These are phyloP conservation scores for Piromyces finnis DNA, from an alignment of 192 early-diverging fungal species.

Conservation along the genomic window DNA sequence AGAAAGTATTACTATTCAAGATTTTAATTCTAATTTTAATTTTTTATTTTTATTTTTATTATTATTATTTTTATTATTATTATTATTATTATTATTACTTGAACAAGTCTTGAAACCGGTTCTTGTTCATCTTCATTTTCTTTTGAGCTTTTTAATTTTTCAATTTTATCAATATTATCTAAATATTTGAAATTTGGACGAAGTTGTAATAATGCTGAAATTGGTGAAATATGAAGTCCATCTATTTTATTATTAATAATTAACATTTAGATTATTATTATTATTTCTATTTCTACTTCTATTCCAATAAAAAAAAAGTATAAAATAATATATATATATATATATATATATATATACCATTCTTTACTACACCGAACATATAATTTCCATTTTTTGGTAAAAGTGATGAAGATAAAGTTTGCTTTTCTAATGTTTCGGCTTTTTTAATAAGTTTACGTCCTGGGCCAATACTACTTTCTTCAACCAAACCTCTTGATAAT, in stretches of 20 bases:
- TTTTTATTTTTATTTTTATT: too few relatives aligned
- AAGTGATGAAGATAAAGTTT: slow-evolving; percentile 54
- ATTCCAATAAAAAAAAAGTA: neutral
- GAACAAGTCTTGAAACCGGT: neutral
- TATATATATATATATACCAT: slow-evolving; percentile 24
- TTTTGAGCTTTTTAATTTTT: slow-evolving; percentile 8
- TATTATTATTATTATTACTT: neutral
- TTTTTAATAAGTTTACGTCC: neutral
- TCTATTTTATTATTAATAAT: slow-evolving; percentile 22
- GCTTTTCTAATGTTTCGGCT: slow-evolving; percentile 38
- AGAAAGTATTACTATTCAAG: too few relatives aligned
- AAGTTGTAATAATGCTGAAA: slow-evolving; percentile 57
- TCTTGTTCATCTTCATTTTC: neutral
- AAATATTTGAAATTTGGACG: slow-evolving; percentile 78
- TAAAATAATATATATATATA: neutral
- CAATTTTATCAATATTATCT: slow-evolving; percentile 75
- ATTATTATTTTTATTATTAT: too few relatives aligned
- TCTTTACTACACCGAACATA: slow-evolving; percentile 55
- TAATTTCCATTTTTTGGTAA: slow-evolving; percentile 67
- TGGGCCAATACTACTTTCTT: neutral
- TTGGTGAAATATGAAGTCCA: slow-evolving; percentile 70
- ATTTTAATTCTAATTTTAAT: too few relatives aligned
- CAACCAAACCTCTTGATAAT: neutral
- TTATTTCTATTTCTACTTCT: too few relatives aligned
- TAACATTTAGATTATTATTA: too few relatives aligned